Evolutionary conservation across 129 eudicot species (phyloP).

Genomic region (Gnaphalium uliginosum): DNA sequence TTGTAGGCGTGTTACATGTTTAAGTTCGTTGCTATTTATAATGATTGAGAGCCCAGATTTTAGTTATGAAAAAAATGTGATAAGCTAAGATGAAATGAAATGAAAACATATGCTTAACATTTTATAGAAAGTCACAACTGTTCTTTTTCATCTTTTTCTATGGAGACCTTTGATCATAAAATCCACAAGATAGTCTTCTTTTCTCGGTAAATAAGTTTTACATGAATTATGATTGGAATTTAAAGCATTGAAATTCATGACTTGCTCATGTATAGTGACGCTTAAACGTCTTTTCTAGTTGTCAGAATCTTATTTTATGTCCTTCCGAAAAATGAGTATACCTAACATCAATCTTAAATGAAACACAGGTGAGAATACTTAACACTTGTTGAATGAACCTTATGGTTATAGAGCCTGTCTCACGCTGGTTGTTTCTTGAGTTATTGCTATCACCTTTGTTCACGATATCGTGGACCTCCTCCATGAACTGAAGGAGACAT

Average conservation of each 20-base stretch:
- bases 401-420: neutral
- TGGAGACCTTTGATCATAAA: neutral
- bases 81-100: neutral
- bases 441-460: neutral
- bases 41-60: slow-evolving; percentile 1
- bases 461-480: neutral
- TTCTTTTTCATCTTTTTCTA: slow-evolving; percentile 1
- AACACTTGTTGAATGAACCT: neutral
- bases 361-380: neutral
- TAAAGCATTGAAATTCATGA: slow-evolving; percentile 12
- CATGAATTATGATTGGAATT: slow-evolving; percentile 18
- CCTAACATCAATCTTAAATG: neutral
- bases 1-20: neutral
- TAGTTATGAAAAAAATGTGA: neutral
- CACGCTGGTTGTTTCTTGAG: neutral
- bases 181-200: slow-evolving; percentile 7
- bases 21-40: neutral
- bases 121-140: neutral
- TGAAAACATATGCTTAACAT: no score
- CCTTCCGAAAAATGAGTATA: neutral
- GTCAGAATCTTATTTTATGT: neutral
- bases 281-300: slow-evolving; percentile 4
- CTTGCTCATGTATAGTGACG: slow-evolving; percentile 12
- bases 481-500: neutral
- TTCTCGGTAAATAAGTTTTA: slow-evolving; percentile 5